phyloP scores from a whole-genome alignment of 1,284 basidiomycete genomes.

The Sporisorium reilianum region DNA sequence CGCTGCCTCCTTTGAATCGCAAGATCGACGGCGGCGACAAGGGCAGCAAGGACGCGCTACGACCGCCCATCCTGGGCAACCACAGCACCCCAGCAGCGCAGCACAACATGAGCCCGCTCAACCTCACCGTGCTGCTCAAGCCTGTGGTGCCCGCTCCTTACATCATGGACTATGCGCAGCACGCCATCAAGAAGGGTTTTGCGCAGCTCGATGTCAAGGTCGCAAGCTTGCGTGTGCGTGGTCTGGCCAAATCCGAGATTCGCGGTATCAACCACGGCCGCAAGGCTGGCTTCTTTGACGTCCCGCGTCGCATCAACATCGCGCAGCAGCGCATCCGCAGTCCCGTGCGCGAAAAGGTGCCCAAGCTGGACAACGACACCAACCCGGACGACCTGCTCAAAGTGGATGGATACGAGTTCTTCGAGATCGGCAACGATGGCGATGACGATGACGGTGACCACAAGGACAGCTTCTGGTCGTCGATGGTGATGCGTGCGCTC shows the following conservation, averaged over 20 bases:
- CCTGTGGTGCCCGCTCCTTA: conserved; percentile 56
- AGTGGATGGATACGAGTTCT: conserved; percentile 64
- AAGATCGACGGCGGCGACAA: conserved; percentile 24
- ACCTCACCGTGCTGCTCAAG: conserved; percentile 59
- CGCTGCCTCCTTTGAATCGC: conserved; percentile 52
- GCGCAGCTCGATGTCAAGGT: conserved; percentile 62
- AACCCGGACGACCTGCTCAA: conserved; percentile 50
- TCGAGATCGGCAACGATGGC: conserved; percentile 53
- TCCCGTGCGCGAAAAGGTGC: conserved; percentile 50
- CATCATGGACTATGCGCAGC: conserved; percentile 55
- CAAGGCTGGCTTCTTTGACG: conserved; percentile 48
- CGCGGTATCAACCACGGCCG: conserved; percentile 39
- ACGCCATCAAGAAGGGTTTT: conserved; percentile 46
- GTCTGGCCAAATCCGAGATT: conserved; percentile 53
- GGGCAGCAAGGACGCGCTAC: conserved; percentile 21
- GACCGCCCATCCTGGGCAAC: conserved; percentile 49
- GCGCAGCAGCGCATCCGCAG: conserved; percentile 48
- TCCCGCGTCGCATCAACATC: conserved; percentile 55
- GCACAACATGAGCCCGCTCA: conserved; percentile 55
- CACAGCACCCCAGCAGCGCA: conserved; percentile 53
- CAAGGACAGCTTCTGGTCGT: conserved; percentile 10
- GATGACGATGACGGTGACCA: conserved; percentile 15
- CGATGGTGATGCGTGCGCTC: conserved; percentile 48
- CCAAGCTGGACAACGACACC: conserved; percentile 47
- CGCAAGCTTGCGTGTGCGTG: conserved; percentile 51